phyloP scores from a whole-genome alignment of 2,329 filamentous ascomycete species.

The Aspergillus ustus region DNA sequence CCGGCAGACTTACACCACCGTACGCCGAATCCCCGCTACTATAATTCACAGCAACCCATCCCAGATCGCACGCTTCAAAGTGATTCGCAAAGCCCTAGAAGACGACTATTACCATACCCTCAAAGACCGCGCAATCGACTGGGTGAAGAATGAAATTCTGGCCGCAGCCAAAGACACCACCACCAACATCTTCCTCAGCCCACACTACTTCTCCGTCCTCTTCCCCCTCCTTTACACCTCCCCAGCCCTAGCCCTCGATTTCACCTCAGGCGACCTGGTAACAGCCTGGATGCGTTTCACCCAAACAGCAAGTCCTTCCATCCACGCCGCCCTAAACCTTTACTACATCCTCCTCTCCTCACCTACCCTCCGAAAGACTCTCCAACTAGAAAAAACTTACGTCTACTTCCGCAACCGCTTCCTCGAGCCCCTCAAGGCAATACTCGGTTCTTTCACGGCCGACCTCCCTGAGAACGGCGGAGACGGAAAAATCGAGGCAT shows the following conservation, averaged over 20 bases:
- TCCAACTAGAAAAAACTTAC: slow-evolving; percentile 50
- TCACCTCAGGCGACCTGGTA: slow-evolving; percentile 39
- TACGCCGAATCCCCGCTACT: slow-evolving; percentile 41
- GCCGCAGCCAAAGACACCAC: slow-evolving; percentile 42
- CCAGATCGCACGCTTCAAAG: slow-evolving; percentile 55
- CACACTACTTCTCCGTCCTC: slow-evolving; percentile 46
- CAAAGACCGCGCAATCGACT: slow-evolving; percentile 62
- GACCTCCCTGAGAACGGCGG: slow-evolving; percentile 41
- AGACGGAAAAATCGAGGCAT: slow-evolving; percentile 40
- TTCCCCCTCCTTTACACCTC: slow-evolving; percentile 59
- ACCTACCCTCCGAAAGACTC: slow-evolving; percentile 48
- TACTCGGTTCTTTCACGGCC: slow-evolving; percentile 37
- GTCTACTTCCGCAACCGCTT: slow-evolving; percentile 39
- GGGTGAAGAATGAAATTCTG: slow-evolving; percentile 65
- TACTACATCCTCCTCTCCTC: slow-evolving; percentile 61
- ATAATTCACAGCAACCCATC: slow-evolving; percentile 59
- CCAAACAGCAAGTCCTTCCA: slow-evolving; percentile 51
- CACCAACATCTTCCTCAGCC: slow-evolving; percentile 39
- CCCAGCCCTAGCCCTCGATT: slow-evolving; percentile 45
- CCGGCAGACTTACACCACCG: slow-evolving; percentile 40
- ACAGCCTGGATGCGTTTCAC: slow-evolving; percentile 56
- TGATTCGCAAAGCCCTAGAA: slow-evolving; percentile 61
- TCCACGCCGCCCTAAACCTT: slow-evolving; percentile 62
- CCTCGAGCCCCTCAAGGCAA: slow-evolving; percentile 36
- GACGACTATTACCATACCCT: slow-evolving; percentile 59